Evolutionary conservation across 148 eudicot genomes (phyloP), one percentile per base, ranked within the genome.

Genomic region (Rhododendron ferrugineum): DNA sequence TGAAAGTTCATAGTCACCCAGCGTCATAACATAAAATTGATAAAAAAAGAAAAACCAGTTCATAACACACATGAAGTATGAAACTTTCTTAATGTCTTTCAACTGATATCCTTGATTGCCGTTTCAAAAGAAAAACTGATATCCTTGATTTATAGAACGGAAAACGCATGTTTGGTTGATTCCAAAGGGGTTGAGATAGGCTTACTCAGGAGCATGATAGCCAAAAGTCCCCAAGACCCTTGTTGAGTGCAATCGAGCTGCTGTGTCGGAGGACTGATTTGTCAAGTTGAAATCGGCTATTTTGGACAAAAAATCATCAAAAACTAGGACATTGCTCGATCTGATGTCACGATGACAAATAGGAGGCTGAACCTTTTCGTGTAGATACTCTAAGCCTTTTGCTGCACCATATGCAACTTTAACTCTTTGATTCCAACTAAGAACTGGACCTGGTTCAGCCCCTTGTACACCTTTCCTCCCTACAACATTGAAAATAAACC

Each of bases 151-250:
- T 28, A 22, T 8, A 44, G 52, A 28, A 82, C 4, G 30, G 2
- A 64, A 66, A 0, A 22, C 5, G 18, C 42, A 66, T 42, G 58
- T 66, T 42, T 44, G 76, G 7, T 44, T 82, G 77, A 44, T 49
- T 11, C 30, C 23, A 2, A 9, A 46, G 40, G 77, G 88, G 68
- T 6, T 54, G 70, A 58, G 70, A 34, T 23, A 46, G 23, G 28
- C 68, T 90, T 89, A 93, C 95, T 93, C 95, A 52, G 95, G 95
- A 52, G 95, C 94, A 88, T 93, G 95, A 86, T 93, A 93, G 68
- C 95, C 95, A 83, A 93, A 93, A 52, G 95, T 93, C 64, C 95
- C 95, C 7, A 93, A 86, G 40, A 93, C 95, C 84, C 95, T 90
- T 60, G 95, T 93, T 16, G 95, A 93, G 88, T 93, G 95, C 84